Evolutionary conservation across 495 filamentous ascomycete species (phyloP), one percentile per base, ranked within the genome.

Genomic region (Venustampulla echinocandica): DNA sequence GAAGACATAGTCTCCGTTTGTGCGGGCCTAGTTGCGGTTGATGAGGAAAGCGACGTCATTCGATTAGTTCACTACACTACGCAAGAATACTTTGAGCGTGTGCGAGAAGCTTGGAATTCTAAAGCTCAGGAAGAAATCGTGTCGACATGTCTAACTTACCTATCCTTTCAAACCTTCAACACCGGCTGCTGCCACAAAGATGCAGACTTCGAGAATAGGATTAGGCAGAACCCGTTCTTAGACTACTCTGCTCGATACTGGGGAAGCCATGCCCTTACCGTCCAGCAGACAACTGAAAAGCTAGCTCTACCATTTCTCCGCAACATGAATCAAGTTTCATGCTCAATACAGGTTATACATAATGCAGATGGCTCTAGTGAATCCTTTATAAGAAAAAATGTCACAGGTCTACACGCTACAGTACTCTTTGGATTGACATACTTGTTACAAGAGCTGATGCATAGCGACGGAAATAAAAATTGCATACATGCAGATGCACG

Each of bases 21-120:
- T 52, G 68, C 66, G 37, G 76, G 77, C 1, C 55, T 83, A 10
- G 66, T 79, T 2, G 71, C 59, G 1, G 40, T 75, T 3, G 70
- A 80, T 38, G 15, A 65, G 19, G 61, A 67, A 17, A 77, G 64
- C 45, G 24, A 54, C 9, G 61, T 70, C 23, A 60, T 78, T 34
- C 69, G 71, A 13, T 59, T 81, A 9, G 68, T 76, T 9, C 77
- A 79, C 55, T 75, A 72, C 46, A 77, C 76, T 2, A 61, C 73
- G 0, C 66, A 77, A 46, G 65, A 70, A 32, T 81, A 74, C 53
- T 69, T 79, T 36, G 57, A 69, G 17, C 44, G 56, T 5, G 65
- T 48, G 10, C 49, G 47, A 32, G 22, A 43, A 5, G 43, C 43
- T 3, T 66, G 59, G 59, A 62, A 64, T 41, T 56, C 67, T 4